These are phyloP conservation scores for Neurospora intermedia DNA, from an alignment of 495 filamentous ascomycete genomes.

Conservation along the genomic window DNA sequence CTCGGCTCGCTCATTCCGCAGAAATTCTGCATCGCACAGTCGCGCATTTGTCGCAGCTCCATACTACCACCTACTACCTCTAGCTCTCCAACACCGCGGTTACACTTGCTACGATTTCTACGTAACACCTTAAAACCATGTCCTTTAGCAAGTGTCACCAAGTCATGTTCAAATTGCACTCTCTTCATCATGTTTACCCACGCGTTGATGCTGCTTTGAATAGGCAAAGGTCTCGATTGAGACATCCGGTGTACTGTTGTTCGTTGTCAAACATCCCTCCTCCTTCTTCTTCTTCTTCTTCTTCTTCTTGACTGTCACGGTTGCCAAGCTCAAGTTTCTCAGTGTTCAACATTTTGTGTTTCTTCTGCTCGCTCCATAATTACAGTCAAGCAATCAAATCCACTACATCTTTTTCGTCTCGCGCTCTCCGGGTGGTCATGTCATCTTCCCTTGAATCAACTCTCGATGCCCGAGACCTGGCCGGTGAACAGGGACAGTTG, in stretches of 20 bases:
- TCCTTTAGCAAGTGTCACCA: neutral
- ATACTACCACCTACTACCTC: too few relatives aligned
- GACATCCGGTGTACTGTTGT: neutral
- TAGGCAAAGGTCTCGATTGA: neutral
- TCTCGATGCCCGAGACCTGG: slow-evolving; percentile 26
- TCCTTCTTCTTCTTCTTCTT: neutral
- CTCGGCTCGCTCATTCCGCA: neutral
- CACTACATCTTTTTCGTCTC: neutral
- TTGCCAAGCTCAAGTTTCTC: too few relatives aligned
- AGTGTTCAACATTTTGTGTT: neutral
- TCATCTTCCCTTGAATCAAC: slow-evolving; percentile 20
- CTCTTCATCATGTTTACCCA: neutral
- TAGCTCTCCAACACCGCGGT: neutral
- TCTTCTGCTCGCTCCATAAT: neutral
- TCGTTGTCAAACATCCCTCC: neutral
- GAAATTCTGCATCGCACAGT: neutral
- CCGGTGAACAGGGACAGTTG: slow-evolving; percentile 24
- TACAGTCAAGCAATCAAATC: neutral
- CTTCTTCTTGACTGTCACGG: neutral
- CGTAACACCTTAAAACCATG: neutral
- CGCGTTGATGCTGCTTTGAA: neutral
- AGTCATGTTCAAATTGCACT: neutral
- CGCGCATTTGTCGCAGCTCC: too few relatives aligned
- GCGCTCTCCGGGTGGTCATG: slow-evolving; percentile 2
- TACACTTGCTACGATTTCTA: neutral